A percentile compares a stretch with the other conserved stretches of the same genome.
These are phyloP conservation scores for Trichosporon ovoides DNA, from an alignment of 1,284 basidiomycete species.

Conservation along the genomic window DNA sequence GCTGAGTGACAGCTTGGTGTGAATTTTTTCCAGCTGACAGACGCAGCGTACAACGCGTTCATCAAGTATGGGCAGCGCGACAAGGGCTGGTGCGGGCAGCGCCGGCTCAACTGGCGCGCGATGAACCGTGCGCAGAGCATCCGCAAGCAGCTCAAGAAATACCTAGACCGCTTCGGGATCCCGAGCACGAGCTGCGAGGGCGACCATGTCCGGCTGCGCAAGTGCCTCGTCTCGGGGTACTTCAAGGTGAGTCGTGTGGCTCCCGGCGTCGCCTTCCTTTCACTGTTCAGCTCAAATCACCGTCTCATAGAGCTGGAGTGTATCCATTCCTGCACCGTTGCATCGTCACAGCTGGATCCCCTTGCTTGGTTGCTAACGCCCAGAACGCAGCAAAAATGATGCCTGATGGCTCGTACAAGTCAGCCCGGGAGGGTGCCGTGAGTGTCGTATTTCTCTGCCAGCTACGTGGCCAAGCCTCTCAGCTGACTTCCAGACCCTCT, in stretches of 20 bases:
- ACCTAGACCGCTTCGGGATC: slow-evolving; percentile 78
- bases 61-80: slow-evolving; percentile 68
- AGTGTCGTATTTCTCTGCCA: slow-evolving; percentile 43
- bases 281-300: no score
- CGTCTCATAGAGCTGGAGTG: no score
- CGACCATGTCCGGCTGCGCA: slow-evolving; percentile 68
- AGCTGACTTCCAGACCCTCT: slow-evolving; percentile 57
- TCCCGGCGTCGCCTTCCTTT: background rate
- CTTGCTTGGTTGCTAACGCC: background rate
- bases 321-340: no score
- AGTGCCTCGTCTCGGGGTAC: slow-evolving; percentile 84
- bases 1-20: background rate
- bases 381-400: slow-evolving; percentile 79
- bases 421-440: slow-evolving; percentile 73
- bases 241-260: slow-evolving; percentile 56
- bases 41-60: slow-evolving; percentile 90
- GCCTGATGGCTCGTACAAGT: slow-evolving; percentile 82
- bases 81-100: slow-evolving; percentile 85
- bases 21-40: slow-evolving; percentile 7
- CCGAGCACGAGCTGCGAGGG: slow-evolving; percentile 75
- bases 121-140: slow-evolving; percentile 89
- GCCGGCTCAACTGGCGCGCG: slow-evolving; percentile 84
- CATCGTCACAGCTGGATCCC: no score
- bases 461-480: no score
- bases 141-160: slow-evolving; percentile 84